Percentiles rank a stretch among this genome's conserved stretches.
Evolutionary conservation across 495 filamentous ascomycete genomes (phyloP).

Genomic region (Hypoxylon fuscum): DNA sequence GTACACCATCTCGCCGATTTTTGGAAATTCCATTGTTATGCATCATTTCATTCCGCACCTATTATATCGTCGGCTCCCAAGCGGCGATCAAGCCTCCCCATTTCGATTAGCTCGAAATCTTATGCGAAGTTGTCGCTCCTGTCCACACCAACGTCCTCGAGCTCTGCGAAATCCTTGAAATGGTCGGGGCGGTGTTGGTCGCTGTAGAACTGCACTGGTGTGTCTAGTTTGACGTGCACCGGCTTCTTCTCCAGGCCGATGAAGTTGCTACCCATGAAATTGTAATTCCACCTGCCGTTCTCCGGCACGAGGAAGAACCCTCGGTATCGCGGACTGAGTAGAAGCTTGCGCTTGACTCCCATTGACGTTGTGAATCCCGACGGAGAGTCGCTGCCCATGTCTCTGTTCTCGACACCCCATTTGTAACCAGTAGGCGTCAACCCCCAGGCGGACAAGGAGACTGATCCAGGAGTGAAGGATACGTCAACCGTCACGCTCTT

Average conservation of each 20-base stretch:
- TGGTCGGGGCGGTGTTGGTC: slow-evolving; percentile 92
- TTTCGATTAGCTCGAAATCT: slow-evolving; percentile 11
- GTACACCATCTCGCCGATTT: slow-evolving; percentile 23
- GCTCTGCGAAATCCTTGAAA: slow-evolving; percentile 91
- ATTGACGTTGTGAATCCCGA: slow-evolving; percentile 91
- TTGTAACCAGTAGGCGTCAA: slow-evolving; percentile 92
- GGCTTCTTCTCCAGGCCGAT: slow-evolving; percentile 86
- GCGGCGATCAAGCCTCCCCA: slow-evolving; percentile 1
- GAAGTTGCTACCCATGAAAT: slow-evolving; percentile 93
- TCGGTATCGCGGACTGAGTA: slow-evolving; percentile 89
- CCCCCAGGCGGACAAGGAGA: slow-evolving; percentile 91
- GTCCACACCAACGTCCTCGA: slow-evolving; percentile 92
- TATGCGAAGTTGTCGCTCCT: slow-evolving; percentile 87
- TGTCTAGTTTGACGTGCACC: slow-evolving; percentile 92
- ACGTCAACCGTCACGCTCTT: slow-evolving; percentile 92
- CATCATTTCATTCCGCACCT: slow-evolving; percentile 24
- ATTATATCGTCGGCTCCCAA: background rate
- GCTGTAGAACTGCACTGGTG: slow-evolving; percentile 88
- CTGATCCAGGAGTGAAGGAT: slow-evolving; percentile 97
- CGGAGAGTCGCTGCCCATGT: slow-evolving; percentile 88
- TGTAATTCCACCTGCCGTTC: slow-evolving; percentile 94
- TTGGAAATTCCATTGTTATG: slow-evolving; percentile 32
- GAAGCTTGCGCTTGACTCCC: slow-evolving; percentile 93
- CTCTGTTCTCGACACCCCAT: slow-evolving; percentile 97
- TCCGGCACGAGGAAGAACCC: slow-evolving; percentile 97